These are phyloP conservation scores for Lactarius tabidus DNA, from an alignment of 768 basidiomycete genomes.

Conservation along the genomic window DNA sequence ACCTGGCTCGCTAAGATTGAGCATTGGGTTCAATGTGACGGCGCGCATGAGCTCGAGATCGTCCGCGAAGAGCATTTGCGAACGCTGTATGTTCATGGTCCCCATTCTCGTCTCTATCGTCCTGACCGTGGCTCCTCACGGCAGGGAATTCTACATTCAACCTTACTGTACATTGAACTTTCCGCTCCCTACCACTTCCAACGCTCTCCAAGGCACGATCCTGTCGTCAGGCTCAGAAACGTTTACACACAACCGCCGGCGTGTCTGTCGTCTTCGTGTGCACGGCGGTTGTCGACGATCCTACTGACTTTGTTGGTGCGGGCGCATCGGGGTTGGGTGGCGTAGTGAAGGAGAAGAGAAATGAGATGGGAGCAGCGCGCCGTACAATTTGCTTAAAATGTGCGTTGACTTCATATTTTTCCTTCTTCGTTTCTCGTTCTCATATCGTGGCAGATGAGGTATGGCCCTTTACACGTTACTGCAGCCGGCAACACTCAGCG, in stretches of 20 bases:
- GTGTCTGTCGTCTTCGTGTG: slow-evolving; percentile 86
- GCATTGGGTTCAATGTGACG: slow-evolving; percentile 69
- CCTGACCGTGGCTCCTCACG: not conserved
- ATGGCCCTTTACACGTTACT: slow-evolving; percentile 82
- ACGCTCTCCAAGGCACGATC: slow-evolving; percentile 55
- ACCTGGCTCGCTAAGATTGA: slow-evolving; percentile 93
- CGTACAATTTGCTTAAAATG: slow-evolving; percentile 88
- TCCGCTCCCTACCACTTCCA: slow-evolving; percentile 52
- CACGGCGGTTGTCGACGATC: slow-evolving; percentile 90
- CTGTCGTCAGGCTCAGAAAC: slow-evolving; percentile 82
- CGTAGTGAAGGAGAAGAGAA: slow-evolving; percentile 87
- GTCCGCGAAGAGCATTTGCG: slow-evolving; percentile 74
- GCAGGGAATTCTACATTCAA: slow-evolving; percentile 87
- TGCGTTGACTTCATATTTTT: slow-evolving; percentile 30
- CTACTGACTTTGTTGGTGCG: slow-evolving; percentile 58
- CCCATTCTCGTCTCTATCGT: not conserved
- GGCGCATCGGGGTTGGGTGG: slow-evolving; percentile 82
- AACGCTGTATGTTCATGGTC: slow-evolving; percentile 60
- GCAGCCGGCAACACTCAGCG: slow-evolving; percentile 66
- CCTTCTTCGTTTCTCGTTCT: slow-evolving; percentile 6
- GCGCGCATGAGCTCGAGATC: slow-evolving; percentile 66
- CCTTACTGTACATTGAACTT: no score
- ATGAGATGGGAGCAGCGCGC: slow-evolving; percentile 93
- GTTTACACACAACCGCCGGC: slow-evolving; percentile 83
- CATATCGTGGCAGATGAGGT: slow-evolving; percentile 66